Conservation (phyloP, 148 eudicot genomes). For the Fallopia convolvulus region DNA sequence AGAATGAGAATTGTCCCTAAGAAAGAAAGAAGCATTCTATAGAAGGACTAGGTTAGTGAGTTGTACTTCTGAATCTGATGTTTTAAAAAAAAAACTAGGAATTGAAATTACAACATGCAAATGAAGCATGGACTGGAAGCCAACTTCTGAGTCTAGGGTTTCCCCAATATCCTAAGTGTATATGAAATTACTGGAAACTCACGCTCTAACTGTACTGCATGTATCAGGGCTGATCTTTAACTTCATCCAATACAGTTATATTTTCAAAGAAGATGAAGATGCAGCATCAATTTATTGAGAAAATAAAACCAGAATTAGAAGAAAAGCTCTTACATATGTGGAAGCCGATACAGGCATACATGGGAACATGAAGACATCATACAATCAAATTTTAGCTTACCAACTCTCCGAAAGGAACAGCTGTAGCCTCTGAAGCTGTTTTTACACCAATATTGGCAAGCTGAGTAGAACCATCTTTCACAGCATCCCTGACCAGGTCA, state of each 20-base stretch:
- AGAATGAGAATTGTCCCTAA: background rate
- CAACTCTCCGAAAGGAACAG: constrained; percentile 33
- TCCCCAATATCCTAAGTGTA: background rate
- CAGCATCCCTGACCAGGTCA: constrained; percentile 28
- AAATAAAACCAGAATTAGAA: background rate
- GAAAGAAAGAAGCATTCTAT: background rate
- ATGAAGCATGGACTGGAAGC: no score
- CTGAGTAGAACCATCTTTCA: constrained; percentile 18
- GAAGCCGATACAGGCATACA: background rate
- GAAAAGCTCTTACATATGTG: background rate
- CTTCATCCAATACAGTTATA: background rate
- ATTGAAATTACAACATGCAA: no score
- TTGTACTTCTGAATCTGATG: background rate
- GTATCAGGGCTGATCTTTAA: constrained; percentile 1
- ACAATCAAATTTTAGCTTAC: constrained; percentile 31
- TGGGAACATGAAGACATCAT: background rate
- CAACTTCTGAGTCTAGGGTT: background rate
- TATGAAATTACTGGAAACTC: background rate
- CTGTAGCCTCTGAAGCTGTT: constrained; percentile 21
- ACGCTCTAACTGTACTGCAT: background rate
- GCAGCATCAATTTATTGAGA: background rate
- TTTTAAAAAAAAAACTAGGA: background rate
- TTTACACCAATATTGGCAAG: constrained; percentile 23
- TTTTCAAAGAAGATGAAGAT: background rate
- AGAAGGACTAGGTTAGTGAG: background rate